Evolutionary conservation across 1,139 yeast genomes (phyloP).

Genomic region (Geotrichum australiense): DNA sequence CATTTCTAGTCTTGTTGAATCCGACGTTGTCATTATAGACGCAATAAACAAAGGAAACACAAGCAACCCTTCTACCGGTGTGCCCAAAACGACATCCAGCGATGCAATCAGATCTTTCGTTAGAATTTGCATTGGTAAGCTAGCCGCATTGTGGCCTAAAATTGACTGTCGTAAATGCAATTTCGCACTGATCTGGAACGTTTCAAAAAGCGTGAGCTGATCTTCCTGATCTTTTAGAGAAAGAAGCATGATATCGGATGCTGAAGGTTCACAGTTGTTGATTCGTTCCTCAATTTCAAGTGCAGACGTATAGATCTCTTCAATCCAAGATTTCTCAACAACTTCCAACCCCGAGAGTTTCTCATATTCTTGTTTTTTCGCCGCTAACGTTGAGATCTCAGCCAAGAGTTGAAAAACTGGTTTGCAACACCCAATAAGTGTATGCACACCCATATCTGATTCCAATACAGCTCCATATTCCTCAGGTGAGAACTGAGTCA

Average conservation of each 20-base stretch:
- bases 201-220: conserved; percentile 64
- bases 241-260: conserved; percentile 42
- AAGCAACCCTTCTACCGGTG: conserved; percentile 62
- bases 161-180: conserved; percentile 62
- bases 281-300: conserved; percentile 45
- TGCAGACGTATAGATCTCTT: conserved; percentile 33
- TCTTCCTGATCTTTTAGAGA: conserved; percentile 49
- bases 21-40: conserved; percentile 57
- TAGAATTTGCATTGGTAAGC: conserved; percentile 56
- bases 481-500: conserved; percentile 28
- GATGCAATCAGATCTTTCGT: conserved; percentile 49
- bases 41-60: conserved; percentile 74
- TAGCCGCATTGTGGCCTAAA: conserved; percentile 51
- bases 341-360: background rate
- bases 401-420: conserved; percentile 60
- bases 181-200: conserved; percentile 62
- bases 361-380: conserved; percentile 33
- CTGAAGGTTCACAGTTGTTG: conserved; percentile 48
- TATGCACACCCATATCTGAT: conserved; percentile 44
- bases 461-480: conserved; percentile 46
- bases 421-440: conserved; percentile 66
- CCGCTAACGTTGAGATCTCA: conserved; percentile 56
- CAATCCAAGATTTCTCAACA: background rate
- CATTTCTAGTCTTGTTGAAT: conserved; percentile 42
- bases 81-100: conserved; percentile 54